A percentile compares a stretch with the other conserved stretches of the same genome.
Evolutionary conservation across 345 rosid genomes (phyloP).

Genomic region (Eucalyptus shirleyi): DNA sequence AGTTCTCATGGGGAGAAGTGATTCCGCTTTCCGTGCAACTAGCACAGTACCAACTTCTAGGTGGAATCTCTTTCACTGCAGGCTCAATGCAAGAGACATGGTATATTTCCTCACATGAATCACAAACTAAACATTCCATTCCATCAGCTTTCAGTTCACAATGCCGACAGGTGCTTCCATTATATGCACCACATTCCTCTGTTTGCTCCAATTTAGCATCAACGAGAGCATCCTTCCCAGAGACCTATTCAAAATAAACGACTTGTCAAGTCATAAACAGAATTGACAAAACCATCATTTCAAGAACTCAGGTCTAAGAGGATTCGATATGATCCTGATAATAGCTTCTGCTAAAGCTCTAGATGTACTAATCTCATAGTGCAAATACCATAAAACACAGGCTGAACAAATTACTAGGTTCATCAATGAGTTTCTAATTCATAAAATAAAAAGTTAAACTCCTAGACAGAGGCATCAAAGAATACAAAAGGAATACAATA

Average conservation of each 20-base stretch:
- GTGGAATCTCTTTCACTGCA: slow-evolving; percentile 50
- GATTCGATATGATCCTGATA: background rate
- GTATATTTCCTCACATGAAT: slow-evolving; percentile 78
- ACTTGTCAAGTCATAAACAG: background rate
- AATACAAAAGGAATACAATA: background rate
- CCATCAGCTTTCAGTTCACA: slow-evolving; percentile 66
- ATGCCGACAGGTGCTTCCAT: slow-evolving; percentile 32
- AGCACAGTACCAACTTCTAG: slow-evolving; percentile 64
- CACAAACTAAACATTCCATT: slow-evolving; percentile 63
- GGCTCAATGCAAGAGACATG: slow-evolving; percentile 80
- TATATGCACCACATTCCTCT: slow-evolving; percentile 14
- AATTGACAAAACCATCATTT: background rate
- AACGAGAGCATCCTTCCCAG: slow-evolving; percentile 13
- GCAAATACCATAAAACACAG: background rate
- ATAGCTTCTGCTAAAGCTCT: background rate
- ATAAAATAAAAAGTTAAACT: background rate
- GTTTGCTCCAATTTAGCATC: slow-evolving; percentile 30
- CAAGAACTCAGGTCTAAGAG: background rate
- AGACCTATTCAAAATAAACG: slow-evolving; percentile 11
- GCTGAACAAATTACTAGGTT: background rate
- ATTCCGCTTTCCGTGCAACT: slow-evolving; percentile 48
- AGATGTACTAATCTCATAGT: background rate
- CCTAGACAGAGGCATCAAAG: background rate
- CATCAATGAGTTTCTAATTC: background rate
- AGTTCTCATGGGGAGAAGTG: slow-evolving; percentile 60